Conservation (phyloP, 768 basidiomycete genomes). For the Lyophyllum decastes region DNA sequence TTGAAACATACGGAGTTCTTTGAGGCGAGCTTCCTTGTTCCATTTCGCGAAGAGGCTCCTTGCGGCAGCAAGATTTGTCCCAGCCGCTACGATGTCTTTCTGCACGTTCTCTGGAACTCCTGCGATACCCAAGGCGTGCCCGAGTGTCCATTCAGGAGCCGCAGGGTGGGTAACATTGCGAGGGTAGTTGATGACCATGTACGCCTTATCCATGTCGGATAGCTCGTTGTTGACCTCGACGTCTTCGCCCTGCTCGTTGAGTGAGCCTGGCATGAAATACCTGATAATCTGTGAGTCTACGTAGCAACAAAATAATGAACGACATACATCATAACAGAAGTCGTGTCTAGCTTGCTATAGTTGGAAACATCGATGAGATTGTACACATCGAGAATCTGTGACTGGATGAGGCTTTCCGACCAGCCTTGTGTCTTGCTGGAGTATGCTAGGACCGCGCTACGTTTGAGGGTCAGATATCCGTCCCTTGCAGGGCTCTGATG, state of each 20-base stretch:
- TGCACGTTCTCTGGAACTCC: constrained; percentile 1
- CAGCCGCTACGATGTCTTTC: background rate
- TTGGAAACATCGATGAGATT: constrained; percentile 5
- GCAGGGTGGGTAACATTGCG: constrained; percentile 1
- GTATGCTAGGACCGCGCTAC: constrained; percentile 7
- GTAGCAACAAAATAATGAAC: background rate
- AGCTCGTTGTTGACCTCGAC: constrained; percentile 5
- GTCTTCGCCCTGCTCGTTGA: background rate
- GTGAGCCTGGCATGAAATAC: constrained; percentile 9
- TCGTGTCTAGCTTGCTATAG: constrained; percentile 5
- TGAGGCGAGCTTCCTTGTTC: constrained; percentile 1
- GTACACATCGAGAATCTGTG: constrained; percentile 10
- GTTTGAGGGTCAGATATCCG: constrained; percentile 16
- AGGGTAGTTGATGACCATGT: constrained; percentile 11
- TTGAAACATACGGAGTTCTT: background rate
- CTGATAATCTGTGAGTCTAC: background rate
- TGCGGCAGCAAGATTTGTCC: background rate
- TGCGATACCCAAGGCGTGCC: constrained; percentile 5
- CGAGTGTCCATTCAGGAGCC: constrained; percentile 6
- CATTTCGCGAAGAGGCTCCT: constrained; percentile 1
- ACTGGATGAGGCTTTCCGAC: constrained; percentile 1
- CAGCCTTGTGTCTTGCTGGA: constrained; percentile 7
- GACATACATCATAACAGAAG: constrained; percentile 8
- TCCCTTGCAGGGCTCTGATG: constrained; percentile 26
- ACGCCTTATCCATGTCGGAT: constrained; percentile 8